Evolutionary conservation across 129 eudicot genomes (phyloP).

Genomic region (Tagetes erecta): DNA sequence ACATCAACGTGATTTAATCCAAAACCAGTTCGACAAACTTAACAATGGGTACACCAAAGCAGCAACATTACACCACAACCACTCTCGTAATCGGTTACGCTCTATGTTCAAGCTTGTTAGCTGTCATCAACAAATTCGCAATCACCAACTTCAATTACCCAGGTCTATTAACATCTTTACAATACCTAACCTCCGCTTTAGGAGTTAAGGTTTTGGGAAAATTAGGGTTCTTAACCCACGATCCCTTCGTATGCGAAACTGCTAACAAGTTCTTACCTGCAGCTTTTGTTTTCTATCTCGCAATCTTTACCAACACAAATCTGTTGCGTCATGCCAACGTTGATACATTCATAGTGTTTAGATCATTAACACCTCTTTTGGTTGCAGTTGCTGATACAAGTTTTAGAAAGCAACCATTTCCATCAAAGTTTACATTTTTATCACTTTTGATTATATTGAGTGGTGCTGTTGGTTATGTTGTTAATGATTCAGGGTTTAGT

Average conservation of each 20-base stretch:
- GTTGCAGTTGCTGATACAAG: slow-evolving; percentile 83
- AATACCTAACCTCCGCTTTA: slow-evolving; percentile 72
- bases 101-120: slow-evolving; percentile 77
- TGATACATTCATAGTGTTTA: slow-evolving; percentile 86
- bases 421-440: slow-evolving; percentile 73
- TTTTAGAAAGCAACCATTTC: slow-evolving; percentile 80
- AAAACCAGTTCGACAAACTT: no score
- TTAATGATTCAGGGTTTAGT: slow-evolving; percentile 75
- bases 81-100: slow-evolving; percentile 87
- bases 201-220: slow-evolving; percentile 90
- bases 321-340: slow-evolving; percentile 90
- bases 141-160: slow-evolving; percentile 86
- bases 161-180: slow-evolving; percentile 78
- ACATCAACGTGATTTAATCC: no score
- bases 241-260: slow-evolving; percentile 61
- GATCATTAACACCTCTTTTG: slow-evolving; percentile 76
- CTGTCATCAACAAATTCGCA: slow-evolving; percentile 88
- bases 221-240: slow-evolving; percentile 70
- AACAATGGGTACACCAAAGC: slow-evolving; percentile 66
- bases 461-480: slow-evolving; percentile 93
- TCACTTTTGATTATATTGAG: slow-evolving; percentile 70
- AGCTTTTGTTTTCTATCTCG: slow-evolving; percentile 73
- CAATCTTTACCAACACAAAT: slow-evolving; percentile 83
- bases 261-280: slow-evolving; percentile 93
- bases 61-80: slow-evolving; percentile 64